Evolutionary conservation across 345 rosid species (phyloP), one percentile per base, ranked within the genome.

Genomic region (Citrus reticulata): DNA sequence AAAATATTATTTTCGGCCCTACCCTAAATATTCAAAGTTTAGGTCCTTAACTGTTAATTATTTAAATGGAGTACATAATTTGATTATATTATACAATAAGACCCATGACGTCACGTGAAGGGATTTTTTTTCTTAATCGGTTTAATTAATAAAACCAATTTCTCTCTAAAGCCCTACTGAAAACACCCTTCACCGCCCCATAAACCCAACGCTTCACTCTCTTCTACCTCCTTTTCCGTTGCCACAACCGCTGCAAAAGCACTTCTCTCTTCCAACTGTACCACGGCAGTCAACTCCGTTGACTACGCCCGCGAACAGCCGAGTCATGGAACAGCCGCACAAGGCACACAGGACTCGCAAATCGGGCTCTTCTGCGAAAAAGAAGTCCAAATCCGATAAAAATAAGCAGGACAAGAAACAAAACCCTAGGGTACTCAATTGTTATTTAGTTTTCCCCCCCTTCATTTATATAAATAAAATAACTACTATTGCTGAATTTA

Each of bases 281-380:
- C 67, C 4, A 11, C 42, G 1, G 25, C 40, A 1, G 24, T 65
- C 42, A 8, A 34, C 42, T 34, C 14, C 19, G 20, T 32, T 19
- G 20, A 19, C 24, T 19, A 22, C 22, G 35, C 10, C 17, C 3
- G 82, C 60, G 14, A 89, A 83, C 32, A 22, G 84, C 24, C 84
- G 77, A 58, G 63, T 80, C 78, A 49, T 20, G 8, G 91, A 86
- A 4, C 92, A 89, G 82, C 59, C 91, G 60, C 96, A 91, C 62
- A 93, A 90, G 76, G 81, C 90, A 22, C 99, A 95, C 83, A 80
- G 99, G 73, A 27, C 88, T 63, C 93, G 87, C 10, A 88, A 91
- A 35, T 68, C 98, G 35, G 99, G 99, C 17, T 87, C 97, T 32
- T 87, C 96, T 1, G 78, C 82, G 42, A 89, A 80, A 89, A 92